phyloP scores from a whole-genome alignment of 768 basidiomycete genomes.

The Megacollybia marginata region DNA sequence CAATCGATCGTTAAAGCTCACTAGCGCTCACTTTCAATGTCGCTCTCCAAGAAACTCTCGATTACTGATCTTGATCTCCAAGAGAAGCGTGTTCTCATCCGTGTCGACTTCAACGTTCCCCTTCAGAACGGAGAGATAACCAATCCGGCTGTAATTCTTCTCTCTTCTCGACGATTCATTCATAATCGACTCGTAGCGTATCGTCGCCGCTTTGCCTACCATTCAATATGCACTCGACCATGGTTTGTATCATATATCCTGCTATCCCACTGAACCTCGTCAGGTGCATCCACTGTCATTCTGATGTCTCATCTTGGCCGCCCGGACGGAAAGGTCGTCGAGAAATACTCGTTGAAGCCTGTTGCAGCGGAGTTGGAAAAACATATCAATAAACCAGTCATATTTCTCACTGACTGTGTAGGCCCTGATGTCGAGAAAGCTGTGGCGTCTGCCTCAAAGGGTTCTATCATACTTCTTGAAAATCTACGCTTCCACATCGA shows the following conservation, averaged over 20 bases:
- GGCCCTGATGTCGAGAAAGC: constrained; percentile 79
- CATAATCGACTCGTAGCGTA: constrained; percentile 54
- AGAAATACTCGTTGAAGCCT: constrained; percentile 87
- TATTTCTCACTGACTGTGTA: constrained; percentile 79
- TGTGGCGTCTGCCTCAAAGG: constrained; percentile 54
- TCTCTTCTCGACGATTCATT: constrained; percentile 7
- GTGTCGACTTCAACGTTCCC: constrained; percentile 96
- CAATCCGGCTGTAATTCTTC: constrained; percentile 72
- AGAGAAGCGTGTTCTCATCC: constrained; percentile 84
- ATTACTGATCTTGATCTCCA: constrained; percentile 88
- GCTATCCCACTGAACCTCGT: constrained; percentile 7
- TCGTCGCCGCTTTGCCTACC: constrained; percentile 93
- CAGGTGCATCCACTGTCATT: constrained; percentile 76
- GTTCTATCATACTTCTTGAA: constrained; percentile 86
- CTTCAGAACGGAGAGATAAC: constrained; percentile 89
- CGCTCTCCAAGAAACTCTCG: constrained; percentile 89
- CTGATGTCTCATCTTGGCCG: constrained; percentile 99
- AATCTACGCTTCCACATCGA: constrained; percentile 98
- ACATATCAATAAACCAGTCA: constrained; percentile 65
- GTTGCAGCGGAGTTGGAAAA: constrained; percentile 76
- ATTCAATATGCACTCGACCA: constrained; percentile 88
- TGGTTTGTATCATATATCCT: constrained; percentile 32
- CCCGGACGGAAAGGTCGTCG: constrained; percentile 85
- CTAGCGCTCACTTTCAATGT: too few relatives aligned
- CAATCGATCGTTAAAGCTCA: too few relatives aligned